Evolutionary conservation across 495 filamentous ascomycete species (phyloP).

Genomic region (Lasiosphaeria hispida): DNA sequence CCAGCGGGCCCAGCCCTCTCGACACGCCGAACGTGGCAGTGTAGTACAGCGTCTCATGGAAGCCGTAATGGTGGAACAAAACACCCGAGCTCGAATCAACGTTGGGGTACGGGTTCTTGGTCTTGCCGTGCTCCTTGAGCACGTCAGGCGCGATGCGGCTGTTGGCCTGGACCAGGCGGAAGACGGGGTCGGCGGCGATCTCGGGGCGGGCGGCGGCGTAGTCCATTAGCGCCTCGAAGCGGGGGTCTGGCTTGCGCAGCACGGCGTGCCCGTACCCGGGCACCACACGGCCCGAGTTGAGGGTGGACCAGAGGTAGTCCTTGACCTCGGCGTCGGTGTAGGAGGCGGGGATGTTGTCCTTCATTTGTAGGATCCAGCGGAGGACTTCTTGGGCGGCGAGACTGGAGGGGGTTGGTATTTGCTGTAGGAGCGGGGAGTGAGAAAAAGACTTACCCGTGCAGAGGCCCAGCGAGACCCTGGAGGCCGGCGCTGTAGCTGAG

Average conservation of each 20-base stretch:
- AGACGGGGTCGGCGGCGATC: slow-evolving; percentile 83
- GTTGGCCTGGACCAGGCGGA: slow-evolving; percentile 89
- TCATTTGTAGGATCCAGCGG: slow-evolving; percentile 93
- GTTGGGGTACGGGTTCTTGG: slow-evolving; percentile 97
- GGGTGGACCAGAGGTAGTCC: slow-evolving; percentile 86
- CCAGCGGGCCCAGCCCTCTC: slow-evolving; percentile 84
- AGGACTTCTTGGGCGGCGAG: slow-evolving; percentile 96
- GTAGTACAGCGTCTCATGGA: slow-evolving; percentile 96
- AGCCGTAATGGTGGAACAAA: slow-evolving; percentile 94
- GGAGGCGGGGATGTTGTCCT: slow-evolving; percentile 73
- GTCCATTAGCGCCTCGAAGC: slow-evolving; percentile 94
- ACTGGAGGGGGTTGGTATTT: slow-evolving; percentile 31
- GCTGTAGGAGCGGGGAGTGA: neutral
- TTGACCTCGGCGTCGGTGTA: slow-evolving; percentile 78
- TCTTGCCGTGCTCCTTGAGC: slow-evolving; percentile 92
- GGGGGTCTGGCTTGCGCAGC: slow-evolving; percentile 92
- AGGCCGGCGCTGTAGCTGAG: slow-evolving; percentile 94
- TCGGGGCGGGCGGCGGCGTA: slow-evolving; percentile 82
- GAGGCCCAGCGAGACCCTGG: slow-evolving; percentile 88
- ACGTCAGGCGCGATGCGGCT: slow-evolving; percentile 74
- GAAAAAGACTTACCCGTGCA: slow-evolving; percentile 66
- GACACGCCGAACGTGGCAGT: slow-evolving; percentile 96
- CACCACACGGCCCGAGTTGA: slow-evolving; percentile 91
- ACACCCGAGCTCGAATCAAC: slow-evolving; percentile 91
- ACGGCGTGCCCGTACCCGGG: slow-evolving; percentile 99